phyloP scores from a whole-genome alignment of 345 rosid genomes.

The Lumnitzera littorea region DNA sequence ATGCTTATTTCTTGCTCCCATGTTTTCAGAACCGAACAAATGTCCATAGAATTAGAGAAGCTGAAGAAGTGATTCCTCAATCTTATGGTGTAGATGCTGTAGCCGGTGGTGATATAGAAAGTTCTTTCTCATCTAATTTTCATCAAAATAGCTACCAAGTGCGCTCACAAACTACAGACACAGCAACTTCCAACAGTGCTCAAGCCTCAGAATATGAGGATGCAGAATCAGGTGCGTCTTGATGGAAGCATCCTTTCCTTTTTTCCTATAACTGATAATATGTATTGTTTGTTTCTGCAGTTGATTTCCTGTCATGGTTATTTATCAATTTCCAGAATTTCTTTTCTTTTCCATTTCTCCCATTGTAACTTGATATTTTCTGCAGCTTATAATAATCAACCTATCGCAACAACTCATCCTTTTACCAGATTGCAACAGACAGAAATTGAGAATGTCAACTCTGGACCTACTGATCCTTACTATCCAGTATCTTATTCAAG shows the following conservation, averaged over 20 bases:
- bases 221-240: conserved; percentile 65
- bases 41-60: conserved; percentile 40
- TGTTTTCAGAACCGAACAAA: conserved; percentile 50
- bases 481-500: conserved; percentile 36
- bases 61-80: conserved; percentile 32
- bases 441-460: conserved; percentile 28
- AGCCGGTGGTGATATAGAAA: conserved; percentile 39
- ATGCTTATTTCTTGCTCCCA: not conserved
- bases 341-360: conserved; percentile 6
- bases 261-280: not conserved
- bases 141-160: conserved; percentile 31
- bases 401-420: conserved; percentile 40
- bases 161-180: conserved; percentile 53
- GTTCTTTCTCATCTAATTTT: conserved; percentile 47
- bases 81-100: conserved; percentile 37
- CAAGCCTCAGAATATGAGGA: conserved; percentile 75
- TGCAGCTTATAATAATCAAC: conserved; percentile 66
- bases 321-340: not conserved
- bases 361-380: conserved; percentile 3
- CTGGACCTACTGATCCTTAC: conserved; percentile 35
- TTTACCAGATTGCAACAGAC: conserved; percentile 38
- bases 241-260: not conserved
- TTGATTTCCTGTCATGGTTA: not conserved
- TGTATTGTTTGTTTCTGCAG: no score
- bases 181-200: conserved; percentile 52